phyloP scores from a whole-genome alignment of 2,329 filamentous ascomycete species.

The Fusarium acutatum region DNA sequence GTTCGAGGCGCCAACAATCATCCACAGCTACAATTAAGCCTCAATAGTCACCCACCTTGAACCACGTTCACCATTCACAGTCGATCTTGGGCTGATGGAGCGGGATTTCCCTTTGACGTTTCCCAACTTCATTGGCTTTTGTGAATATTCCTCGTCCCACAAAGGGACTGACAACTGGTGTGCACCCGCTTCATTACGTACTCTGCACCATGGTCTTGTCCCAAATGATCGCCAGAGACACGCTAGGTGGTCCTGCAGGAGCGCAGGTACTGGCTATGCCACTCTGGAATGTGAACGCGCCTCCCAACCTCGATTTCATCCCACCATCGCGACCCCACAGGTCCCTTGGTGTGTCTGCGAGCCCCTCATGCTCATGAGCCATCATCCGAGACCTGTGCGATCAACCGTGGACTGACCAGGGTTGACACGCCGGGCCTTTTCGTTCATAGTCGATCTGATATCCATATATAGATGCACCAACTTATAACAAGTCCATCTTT shows the following conservation, averaged over 20 bases:
- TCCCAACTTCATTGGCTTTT: conserved; percentile 24
- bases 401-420: conserved; percentile 23
- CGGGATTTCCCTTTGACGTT: conserved; percentile 25
- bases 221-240: conserved; percentile 35
- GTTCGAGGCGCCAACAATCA: conserved; percentile 10
- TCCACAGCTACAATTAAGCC: conserved; percentile 29
- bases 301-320: conserved; percentile 39
- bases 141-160: conserved; percentile 26
- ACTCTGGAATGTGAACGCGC: conserved; percentile 39
- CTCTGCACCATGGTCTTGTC: conserved; percentile 27
- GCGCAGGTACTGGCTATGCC: conserved; percentile 35
- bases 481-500: conserved; percentile 35
- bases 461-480: conserved; percentile 20
- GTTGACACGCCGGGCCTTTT: conserved; percentile 26
- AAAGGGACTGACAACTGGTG: conserved; percentile 30
- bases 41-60: conserved; percentile 19
- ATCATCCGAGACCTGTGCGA: conserved; percentile 26
- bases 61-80: conserved; percentile 19
- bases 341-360: conserved; percentile 9
- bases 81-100: conserved; percentile 2
- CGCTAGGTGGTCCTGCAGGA: conserved; percentile 34
- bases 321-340: conserved; percentile 33
- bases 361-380: conserved; percentile 27
- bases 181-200: conserved; percentile 40
- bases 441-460: conserved; percentile 7